Base-by-base conservation (phyloP, 805 yeast genomes). In the Wickerhamiella occidentalis region DNA sequence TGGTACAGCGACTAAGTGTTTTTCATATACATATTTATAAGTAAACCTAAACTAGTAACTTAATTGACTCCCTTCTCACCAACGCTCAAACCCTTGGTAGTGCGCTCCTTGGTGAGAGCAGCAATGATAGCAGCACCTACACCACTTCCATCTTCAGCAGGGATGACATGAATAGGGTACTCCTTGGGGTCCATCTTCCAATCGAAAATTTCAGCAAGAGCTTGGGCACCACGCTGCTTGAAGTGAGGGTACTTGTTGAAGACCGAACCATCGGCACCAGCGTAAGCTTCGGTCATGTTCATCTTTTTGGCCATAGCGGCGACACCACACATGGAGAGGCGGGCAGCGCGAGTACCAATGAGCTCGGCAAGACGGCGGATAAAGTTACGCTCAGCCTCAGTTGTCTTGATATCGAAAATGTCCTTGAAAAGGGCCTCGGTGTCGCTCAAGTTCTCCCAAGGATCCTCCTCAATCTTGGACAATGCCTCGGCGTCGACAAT, bases 81-180 rank as follows among this genome's bases (percentile, higher is more conserved):
- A 25, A 65, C 66, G 28, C 66, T 60, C 19, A 61, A 58, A 11
- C 90, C 90, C 53, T 76, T 72, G 56, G 70, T 73, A 61, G 81
- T 72, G 72, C 98, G 81, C 66, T 78, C 74, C 66, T 82, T 78
- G 51, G 97, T 82, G 67, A 90, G 76, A 40, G 97, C 96, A 49
- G 98, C 97, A 69, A 92, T 90, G 60, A 90, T 77, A 47, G 97
- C 98, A 50, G 98, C 98, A 64, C 98, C 98, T 45, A 85, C 96
- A 72, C 97, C 97, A 35, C 92, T 82, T 60, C 98, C 98, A 71
- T 92, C 98, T 71, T 90, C 96, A 56, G 98, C 97, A 51, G 94
- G 84, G 37, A 82, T 85, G 58, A 88, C 79, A 55, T 74, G 69
- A 62, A 92, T 80, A 56, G 97, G 97, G 66, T 86, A 86, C 52